A percentile compares a stretch with the other conserved stretches of the same genome.
Conservation (phyloP, 768 basidiomycete species). For the Polyporus arcularius region DNA sequence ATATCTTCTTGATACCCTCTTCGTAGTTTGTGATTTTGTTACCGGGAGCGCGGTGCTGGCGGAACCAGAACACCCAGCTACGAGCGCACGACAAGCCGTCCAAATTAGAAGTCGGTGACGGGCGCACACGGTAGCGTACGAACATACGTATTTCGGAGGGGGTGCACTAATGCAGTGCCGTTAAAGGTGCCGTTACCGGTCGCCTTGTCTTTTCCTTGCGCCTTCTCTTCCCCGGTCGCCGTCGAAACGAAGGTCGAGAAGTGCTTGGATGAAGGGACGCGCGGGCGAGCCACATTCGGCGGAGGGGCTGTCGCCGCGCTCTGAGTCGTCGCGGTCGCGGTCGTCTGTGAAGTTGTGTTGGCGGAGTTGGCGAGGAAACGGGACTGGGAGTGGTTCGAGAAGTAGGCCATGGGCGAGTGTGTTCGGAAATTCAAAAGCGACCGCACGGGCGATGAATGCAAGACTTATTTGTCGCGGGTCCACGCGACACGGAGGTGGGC, state of each 20-base stretch:
- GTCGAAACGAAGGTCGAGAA: constrained; percentile 66
- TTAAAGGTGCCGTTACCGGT: constrained; percentile 38
- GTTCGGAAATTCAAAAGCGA: neutral
- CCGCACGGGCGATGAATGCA: neutral
- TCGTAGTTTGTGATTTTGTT: constrained; percentile 91
- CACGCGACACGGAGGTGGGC: neutral
- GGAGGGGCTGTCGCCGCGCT: constrained; percentile 31
- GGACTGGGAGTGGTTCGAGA: constrained; percentile 79
- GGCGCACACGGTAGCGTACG: constrained; percentile 39
- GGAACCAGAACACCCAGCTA: constrained; percentile 93
- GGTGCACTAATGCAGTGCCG: constrained; percentile 56
- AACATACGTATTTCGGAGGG: constrained; percentile 88
- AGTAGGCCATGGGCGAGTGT: constrained; percentile 47
- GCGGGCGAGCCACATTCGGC: constrained; percentile 39
- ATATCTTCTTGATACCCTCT: constrained; percentile 91
- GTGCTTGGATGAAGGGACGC: constrained; percentile 66
- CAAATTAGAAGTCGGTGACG: constrained; percentile 18
- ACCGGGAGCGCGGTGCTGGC: constrained; percentile 86
- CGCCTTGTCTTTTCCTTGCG: constrained; percentile 43
- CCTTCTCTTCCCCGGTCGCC: constrained; percentile 42
- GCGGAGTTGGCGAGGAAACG: constrained; percentile 62
- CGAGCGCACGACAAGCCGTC: neutral
- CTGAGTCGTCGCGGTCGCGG: constrained; percentile 22
- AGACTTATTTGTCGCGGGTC: neutral
- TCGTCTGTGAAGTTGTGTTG: constrained; percentile 19